Evolutionary conservation across 2,329 filamentous ascomycete genomes (phyloP).

Genomic region (Celoporthe dispersa): DNA sequence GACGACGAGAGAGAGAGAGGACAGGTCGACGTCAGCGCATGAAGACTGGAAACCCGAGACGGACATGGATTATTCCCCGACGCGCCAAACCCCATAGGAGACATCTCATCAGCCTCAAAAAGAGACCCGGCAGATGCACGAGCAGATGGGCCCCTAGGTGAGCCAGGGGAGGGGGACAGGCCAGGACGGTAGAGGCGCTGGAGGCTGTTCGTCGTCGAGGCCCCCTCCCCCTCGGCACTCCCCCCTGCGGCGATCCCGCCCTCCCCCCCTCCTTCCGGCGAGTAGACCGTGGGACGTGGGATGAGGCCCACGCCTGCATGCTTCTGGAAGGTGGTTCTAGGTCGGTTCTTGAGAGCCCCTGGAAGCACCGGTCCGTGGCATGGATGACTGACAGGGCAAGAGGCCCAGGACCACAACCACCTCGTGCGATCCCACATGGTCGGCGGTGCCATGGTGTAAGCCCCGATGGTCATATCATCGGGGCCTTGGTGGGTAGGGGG

Average conservation of each 20-base stretch:
- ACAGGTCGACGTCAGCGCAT: neutral
- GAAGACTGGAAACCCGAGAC: slow-evolving; percentile 16
- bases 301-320: slow-evolving; percentile 19
- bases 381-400: neutral
- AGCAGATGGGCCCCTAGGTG: neutral
- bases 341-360: slow-evolving; percentile 10
- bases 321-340: slow-evolving; percentile 26
- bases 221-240: neutral
- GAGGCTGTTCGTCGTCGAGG: neutral
- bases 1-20: neutral
- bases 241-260: slow-evolving; percentile 14
- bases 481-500: neutral
- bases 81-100: slow-evolving; percentile 1
- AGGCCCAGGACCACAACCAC: neutral
- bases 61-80: slow-evolving; percentile 20
- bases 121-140: neutral
- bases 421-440: neutral
- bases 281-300: slow-evolving; percentile 1
- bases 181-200: neutral
- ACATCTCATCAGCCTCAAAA: slow-evolving; percentile 10
- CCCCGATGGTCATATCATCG: slow-evolving; percentile 15
- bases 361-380: slow-evolving; percentile 21
- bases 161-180: neutral
- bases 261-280: neutral
- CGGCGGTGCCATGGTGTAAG: slow-evolving; percentile 15